These are phyloP conservation scores for Chlorociboria aeruginascens DNA, from an alignment of 495 filamentous ascomycete species.

Conservation along the genomic window DNA sequence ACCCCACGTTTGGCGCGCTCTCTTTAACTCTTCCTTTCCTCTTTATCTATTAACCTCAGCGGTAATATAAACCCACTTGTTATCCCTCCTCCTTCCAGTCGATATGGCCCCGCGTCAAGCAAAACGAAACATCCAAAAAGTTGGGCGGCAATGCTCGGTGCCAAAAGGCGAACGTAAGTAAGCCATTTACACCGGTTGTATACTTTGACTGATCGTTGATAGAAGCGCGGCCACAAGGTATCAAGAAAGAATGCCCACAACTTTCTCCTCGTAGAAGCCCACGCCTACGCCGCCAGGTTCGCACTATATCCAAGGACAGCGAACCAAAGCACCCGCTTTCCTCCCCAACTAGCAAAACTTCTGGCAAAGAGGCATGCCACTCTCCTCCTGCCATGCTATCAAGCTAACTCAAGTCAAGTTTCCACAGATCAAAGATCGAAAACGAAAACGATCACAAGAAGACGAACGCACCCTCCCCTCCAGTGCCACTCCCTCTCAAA, in stretches of 20 bases:
- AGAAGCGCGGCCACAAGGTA: background rate
- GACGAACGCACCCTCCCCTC: constrained; percentile 4
- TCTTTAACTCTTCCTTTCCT: background rate
- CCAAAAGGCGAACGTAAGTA: constrained; percentile 2
- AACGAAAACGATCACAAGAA: constrained; percentile 11
- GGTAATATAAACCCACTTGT: constrained; percentile 14
- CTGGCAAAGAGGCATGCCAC: constrained; percentile 11
- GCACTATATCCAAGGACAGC: constrained; percentile 2
- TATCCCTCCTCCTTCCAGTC: constrained; percentile 15
- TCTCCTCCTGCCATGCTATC: constrained; percentile 6
- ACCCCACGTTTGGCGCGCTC: background rate
- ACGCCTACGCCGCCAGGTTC: constrained; percentile 6
- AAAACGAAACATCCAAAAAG: constrained; percentile 15
- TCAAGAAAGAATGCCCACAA: constrained; percentile 4
- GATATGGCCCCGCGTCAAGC: constrained; percentile 14
- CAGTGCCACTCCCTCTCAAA: constrained; percentile 5
- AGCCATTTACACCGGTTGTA: constrained; percentile 1
- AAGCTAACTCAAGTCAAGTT: constrained; percentile 13
- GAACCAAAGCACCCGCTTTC: background rate
- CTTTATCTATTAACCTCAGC: background rate
- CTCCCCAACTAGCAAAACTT: constrained; percentile 5
- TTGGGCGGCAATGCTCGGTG: constrained; percentile 3
- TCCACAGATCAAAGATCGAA: background rate
- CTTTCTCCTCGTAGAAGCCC: constrained; percentile 2
- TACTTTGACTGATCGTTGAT: constrained; percentile 3